Base-by-base conservation (phyloP, 768 basidiomycete species). In the Coprinopsis sp. region DNA sequence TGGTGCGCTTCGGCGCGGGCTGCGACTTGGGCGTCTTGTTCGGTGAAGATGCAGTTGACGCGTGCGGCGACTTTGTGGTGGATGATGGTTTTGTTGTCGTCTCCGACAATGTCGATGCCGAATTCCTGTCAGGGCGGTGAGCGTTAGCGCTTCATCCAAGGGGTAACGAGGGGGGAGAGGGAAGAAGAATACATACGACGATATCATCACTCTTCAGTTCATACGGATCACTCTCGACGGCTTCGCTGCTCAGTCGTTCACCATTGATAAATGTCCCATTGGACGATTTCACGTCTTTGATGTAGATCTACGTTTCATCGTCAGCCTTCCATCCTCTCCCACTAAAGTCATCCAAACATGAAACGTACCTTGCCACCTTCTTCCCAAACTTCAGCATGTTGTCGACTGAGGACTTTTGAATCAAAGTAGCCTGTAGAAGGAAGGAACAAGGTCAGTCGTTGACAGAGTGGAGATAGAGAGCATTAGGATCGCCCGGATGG, bases 361-460 rank as follows among this genome's bases (percentile, higher is more conserved):
- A 37, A 61, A 49, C 72, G 40, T 39, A 91, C 93, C 81, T 95
- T 95, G 37, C 79, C 82, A 33, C 66, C 72, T 51, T 95, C 91
- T 69, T 91, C 93, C 95, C 87, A 99, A n/a, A 99, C 89, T 68
- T 98, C 95, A 12, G 95, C 95, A 61, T 98, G 95, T 70, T 90
- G 87, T 55, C 95, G 74, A 55, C 88, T 91, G 51, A 99, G 74
- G 6, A 98, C 76, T 63, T 98, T 97, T 19, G 85, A 88, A 70
- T 98, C 95, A 63, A 99, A 97, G 71, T 88, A 99, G 8, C 93
- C n/a, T n/a, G n/a, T n/a, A n/a, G n/a, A n/a, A n/a, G n/a, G n/a
- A n/a, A n/a, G n/a, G n/a, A n/a, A n/a, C n/a, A n/a, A n/a, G n/a
- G n/a, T n/a, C n/a, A n/a, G n/a, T n/a, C n/a, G n/a, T n/a, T n/a